Percentiles rank a stretch among this genome's conserved stretches.
phyloP scores from a whole-genome alignment of 2,329 filamentous ascomycete species.

The Hypoxylon sp. region DNA sequence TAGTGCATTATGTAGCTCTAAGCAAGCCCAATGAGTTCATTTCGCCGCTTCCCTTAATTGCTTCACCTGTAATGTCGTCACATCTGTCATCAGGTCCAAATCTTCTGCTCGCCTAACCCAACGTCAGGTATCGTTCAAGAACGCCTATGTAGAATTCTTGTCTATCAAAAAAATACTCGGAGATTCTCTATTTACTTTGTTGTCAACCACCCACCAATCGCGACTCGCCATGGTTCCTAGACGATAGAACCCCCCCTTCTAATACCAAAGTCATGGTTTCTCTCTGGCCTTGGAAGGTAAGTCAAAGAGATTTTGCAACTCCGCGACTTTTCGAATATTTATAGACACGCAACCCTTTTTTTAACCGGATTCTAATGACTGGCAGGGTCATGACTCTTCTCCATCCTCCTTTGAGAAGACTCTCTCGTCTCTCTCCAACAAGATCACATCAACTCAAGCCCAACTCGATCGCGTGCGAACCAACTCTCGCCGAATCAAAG shows the following conservation, averaged over 20 bases:
- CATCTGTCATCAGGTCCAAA: conserved; percentile 39
- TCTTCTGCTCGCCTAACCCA: conserved; percentile 10
- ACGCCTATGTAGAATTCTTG: background rate
- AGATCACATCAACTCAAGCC: conserved; percentile 81
- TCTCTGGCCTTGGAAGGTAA: conserved; percentile 87
- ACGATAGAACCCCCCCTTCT: conserved; percentile 22
- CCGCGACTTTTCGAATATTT: background rate
- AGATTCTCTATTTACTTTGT: conserved; percentile 11
- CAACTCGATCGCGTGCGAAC: conserved; percentile 80
- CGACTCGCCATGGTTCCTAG: conserved; percentile 44
- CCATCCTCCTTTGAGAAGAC: conserved; percentile 94
- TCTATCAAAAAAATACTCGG: too few species aligned
- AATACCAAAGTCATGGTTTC: conserved; percentile 74
- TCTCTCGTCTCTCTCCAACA: conserved; percentile 82
- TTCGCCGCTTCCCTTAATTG: conserved; percentile 15
- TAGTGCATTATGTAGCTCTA: background rate
- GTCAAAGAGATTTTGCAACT: conserved; percentile 35
- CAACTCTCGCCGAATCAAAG: conserved; percentile 81
- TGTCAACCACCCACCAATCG: conserved; percentile 3
- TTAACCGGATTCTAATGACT: conserved; percentile 8
- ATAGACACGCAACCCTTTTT: background rate
- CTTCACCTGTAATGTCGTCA: conserved; percentile 41
- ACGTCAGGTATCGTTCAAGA: background rate
- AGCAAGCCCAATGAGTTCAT: conserved; percentile 9
- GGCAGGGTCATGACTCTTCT: conserved; percentile 81